Base-by-base conservation (phyloP, 495 filamentous ascomycete species). In the Aspergillus sparsus region DNA sequence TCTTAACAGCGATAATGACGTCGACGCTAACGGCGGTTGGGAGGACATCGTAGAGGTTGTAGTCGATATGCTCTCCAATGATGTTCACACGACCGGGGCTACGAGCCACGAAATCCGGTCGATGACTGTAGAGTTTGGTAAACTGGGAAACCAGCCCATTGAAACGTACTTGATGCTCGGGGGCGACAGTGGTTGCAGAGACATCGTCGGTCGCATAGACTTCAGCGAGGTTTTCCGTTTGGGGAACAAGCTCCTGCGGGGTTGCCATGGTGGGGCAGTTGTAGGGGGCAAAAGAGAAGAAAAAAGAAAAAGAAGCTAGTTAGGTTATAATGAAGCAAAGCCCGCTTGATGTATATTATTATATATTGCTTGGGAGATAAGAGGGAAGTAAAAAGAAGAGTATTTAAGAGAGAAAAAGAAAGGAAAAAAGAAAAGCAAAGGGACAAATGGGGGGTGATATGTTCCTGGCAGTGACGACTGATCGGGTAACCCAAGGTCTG, bases 31-130 rank as follows among this genome's bases (percentile, higher is more conserved):
- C 89, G 55, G 93, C 94, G 84, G 97, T 98, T 53, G 94, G 94
- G 15, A 98, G 80, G 49, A 97, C 93, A 69, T 93, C 86, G 78
- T 97, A 98, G 37, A 98, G 85, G 16, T 91, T 95, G 74, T 98
- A 98, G 80, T 98, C 94, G 68, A 98, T 97, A 77, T 98, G 94
- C 80, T 98, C 94, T 70, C 94, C 94, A 66, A 98, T 97, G 71
- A 98, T 94, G 80, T 98, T 98, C 60, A 98, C 94, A 58, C 94
- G 83, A 52, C 94, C 94, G 0, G 94, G 94, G 58, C 92, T 95
- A 49, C 94, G 85, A 1, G 94, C 84, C 7, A 98, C 85, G 66
- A 97, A 98, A 45, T 91, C 83, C 3, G 93, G 86, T 11, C 73
- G 77, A 41, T 83, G 80, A 58, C 83, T 85, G 75, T 92, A 97